These are phyloP conservation scores for Fusarium oligoseptatum DNA, from an alignment of 2,329 filamentous ascomycete genomes.

Conservation along the genomic window DNA sequence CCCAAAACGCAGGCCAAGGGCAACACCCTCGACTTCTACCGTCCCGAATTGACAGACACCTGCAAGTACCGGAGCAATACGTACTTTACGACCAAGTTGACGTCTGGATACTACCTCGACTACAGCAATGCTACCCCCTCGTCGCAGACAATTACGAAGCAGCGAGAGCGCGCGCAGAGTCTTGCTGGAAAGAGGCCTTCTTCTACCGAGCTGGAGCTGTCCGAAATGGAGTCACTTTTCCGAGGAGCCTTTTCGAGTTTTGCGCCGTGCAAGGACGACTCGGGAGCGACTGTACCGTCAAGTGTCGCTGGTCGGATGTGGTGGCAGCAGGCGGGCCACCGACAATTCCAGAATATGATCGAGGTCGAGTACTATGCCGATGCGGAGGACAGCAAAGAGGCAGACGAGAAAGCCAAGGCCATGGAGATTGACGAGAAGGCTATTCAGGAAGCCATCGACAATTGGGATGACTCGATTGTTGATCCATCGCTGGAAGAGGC, in stretches of 20 bases:
- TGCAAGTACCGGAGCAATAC: slow-evolving; percentile 66
- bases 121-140: slow-evolving; percentile 73
- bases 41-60: slow-evolving; percentile 68
- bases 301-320: slow-evolving; percentile 77
- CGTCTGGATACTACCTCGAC: slow-evolving; percentile 78
- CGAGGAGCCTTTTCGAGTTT: slow-evolving; percentile 84
- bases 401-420: slow-evolving; percentile 48
- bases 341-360: slow-evolving; percentile 74
- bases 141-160: slow-evolving; percentile 70
- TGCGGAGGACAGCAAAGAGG: slow-evolving; percentile 53
- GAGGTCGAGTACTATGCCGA: slow-evolving; percentile 64
- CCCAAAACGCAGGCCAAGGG: slow-evolving; percentile 78
- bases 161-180: slow-evolving; percentile 79
- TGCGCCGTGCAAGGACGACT: slow-evolving; percentile 81
- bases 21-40: slow-evolving; percentile 66
- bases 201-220: slow-evolving; percentile 68
- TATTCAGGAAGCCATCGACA: slow-evolving; percentile 67
- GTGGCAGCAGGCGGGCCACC: slow-evolving; percentile 80
- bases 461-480: slow-evolving; percentile 69
- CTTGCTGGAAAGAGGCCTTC: slow-evolving; percentile 71
- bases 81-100: slow-evolving; percentile 76
- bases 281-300: slow-evolving; percentile 76
- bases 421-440: slow-evolving; percentile 64
- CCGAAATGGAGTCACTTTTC: slow-evolving; percentile 81
- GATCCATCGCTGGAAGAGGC: slow-evolving; percentile 70